phyloP scores from a whole-genome alignment of 192 early-diverging fungal genomes.

The Fimicolochytrium jonesii region DNA sequence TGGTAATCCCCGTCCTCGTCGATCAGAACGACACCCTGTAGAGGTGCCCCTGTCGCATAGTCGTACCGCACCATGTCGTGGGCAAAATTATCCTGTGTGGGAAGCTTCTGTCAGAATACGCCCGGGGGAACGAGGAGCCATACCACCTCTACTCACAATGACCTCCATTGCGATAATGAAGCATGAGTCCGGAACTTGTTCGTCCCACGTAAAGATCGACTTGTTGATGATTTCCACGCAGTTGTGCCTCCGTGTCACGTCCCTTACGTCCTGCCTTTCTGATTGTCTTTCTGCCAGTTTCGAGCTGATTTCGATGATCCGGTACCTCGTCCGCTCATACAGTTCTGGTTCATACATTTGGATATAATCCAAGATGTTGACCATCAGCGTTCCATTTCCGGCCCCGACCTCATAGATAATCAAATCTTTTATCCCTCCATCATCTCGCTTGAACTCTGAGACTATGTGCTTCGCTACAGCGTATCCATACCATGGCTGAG shows the following conservation, averaged over 20 bases:
- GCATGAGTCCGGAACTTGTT: conserved; percentile 64
- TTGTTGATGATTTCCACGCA: conserved; percentile 77
- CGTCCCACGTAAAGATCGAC: conserved; percentile 88
- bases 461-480: conserved; percentile 87
- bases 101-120: background rate
- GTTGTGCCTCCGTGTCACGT: conserved; percentile 22
- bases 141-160: conserved; percentile 54
- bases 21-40: conserved; percentile 77
- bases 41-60: conserved; percentile 60
- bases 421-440: conserved; percentile 41
- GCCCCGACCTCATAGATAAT: conserved; percentile 94
- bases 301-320: conserved; percentile 87
- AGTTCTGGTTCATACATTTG: conserved; percentile 71
- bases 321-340: conserved; percentile 76
- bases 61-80: conserved; percentile 94
- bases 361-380: conserved; percentile 88
- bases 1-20: conserved; percentile 79
- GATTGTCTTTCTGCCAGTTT: conserved; percentile 62
- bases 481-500: conserved; percentile 85
- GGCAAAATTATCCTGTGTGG: conserved; percentile 84
- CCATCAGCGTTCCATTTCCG: conserved; percentile 94
- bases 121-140: background rate
- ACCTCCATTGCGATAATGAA: conserved; percentile 98
- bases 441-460: conserved; percentile 66
- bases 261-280: conserved; percentile 9